phyloP scores from a whole-genome alignment of 495 filamentous ascomycete genomes.

The Opeltia flavorubescens region DNA sequence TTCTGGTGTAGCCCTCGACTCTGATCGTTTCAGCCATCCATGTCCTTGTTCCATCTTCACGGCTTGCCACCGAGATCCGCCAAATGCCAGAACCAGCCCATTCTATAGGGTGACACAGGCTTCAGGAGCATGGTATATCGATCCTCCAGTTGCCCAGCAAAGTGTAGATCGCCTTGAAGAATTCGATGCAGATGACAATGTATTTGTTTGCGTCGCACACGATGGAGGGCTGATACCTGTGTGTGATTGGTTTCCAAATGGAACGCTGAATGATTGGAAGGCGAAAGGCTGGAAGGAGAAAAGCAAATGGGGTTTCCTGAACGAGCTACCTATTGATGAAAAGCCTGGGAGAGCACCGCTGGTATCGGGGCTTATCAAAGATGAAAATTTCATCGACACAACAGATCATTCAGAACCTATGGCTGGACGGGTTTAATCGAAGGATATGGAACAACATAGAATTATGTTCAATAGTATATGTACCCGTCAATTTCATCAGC shows the following conservation, averaged over 20 bases:
- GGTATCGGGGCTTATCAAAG: slow-evolving; percentile 15
- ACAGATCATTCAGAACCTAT: not conserved
- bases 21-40: slow-evolving; percentile 8
- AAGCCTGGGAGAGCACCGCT: slow-evolving; percentile 13
- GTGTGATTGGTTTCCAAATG: slow-evolving; percentile 4
- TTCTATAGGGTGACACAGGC: slow-evolving; percentile 16
- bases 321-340: slow-evolving; percentile 18
- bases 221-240: slow-evolving; percentile 3
- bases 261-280: slow-evolving; percentile 9
- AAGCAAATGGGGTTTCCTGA: slow-evolving; percentile 16
- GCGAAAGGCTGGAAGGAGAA: slow-evolving; percentile 9
- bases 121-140: slow-evolving; percentile 13
- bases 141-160: slow-evolving; percentile 12
- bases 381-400: slow-evolving; percentile 10
- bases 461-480: too few relatives aligned
- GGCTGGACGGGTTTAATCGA: not conserved
- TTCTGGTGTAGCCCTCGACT: slow-evolving; percentile 15
- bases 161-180: slow-evolving; percentile 12
- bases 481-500: too few relatives aligned
- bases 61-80: slow-evolving; percentile 10
- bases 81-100: slow-evolving; percentile 9
- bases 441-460: too few relatives aligned
- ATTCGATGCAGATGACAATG: slow-evolving; percentile 7
- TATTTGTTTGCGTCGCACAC: slow-evolving; percentile 5
- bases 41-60: slow-evolving; percentile 21